Conservation (phyloP, 345 rosid species). For the thale cress (Arabidopsis thaliana) region TAIR10.1 NC_003076.8:19008001-19008500, state of each 20-base stretch:
- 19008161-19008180: not conserved
- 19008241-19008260: not conserved
- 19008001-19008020: not conserved
- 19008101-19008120: no score
- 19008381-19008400: not conserved
- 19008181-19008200: not conserved
- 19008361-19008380: no score
- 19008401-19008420: no score
- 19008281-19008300: not conserved
- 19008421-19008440: not conserved
- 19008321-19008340: not conserved
- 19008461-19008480: conserved; percentile 8
- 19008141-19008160: not conserved
- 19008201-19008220: not conserved
- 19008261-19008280: not conserved
- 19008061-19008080: not conserved
- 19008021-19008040: not conserved
- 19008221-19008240: not conserved
- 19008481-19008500: not conserved
- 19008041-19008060: not conserved
- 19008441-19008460: not conserved
- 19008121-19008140: not conserved
- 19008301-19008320: not conserved
- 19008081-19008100: no score
- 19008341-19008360: not conserved